These are phyloP conservation scores for Leptodontidium sp. DNA, from an alignment of 2,329 filamentous ascomycete genomes.

Conservation along the genomic window DNA sequence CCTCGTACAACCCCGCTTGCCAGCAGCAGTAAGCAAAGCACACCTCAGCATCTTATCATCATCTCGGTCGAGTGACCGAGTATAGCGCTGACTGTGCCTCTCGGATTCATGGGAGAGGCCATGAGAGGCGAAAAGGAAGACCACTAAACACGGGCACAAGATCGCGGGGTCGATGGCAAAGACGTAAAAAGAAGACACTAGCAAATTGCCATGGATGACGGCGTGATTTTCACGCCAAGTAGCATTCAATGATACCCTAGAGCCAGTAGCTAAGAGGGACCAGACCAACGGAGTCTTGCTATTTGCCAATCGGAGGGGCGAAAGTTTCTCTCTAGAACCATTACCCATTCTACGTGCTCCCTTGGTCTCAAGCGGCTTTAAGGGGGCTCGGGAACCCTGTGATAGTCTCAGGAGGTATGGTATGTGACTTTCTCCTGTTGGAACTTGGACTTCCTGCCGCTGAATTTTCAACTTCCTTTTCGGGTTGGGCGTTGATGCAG, in stretches of 20 bases:
- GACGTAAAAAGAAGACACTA: background rate
- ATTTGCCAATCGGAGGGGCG: slow-evolving; percentile 18
- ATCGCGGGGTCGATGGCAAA: slow-evolving; percentile 14
- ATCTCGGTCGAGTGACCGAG: slow-evolving; percentile 24
- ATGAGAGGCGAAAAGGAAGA: background rate
- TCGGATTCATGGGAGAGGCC: background rate
- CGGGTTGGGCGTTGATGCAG: slow-evolving; percentile 11
- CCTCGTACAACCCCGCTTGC: slow-evolving; percentile 15
- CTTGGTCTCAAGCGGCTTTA: background rate
- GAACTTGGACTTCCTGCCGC: slow-evolving; percentile 6
- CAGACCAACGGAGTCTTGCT: slow-evolving; percentile 4
- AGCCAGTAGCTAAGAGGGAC: slow-evolving; percentile 2
- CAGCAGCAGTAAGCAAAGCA: background rate
- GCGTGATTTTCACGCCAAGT: slow-evolving; percentile 1
- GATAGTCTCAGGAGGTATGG: background rate
- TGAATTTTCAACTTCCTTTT: slow-evolving; percentile 2
- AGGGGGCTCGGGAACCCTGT: background rate
- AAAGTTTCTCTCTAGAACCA: slow-evolving; percentile 5
- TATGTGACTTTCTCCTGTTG: background rate
- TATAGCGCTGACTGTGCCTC: slow-evolving; percentile 25
- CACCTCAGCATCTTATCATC: background rate
- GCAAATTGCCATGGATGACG: slow-evolving; percentile 11
- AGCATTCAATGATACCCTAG: background rate
- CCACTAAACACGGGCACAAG: background rate
- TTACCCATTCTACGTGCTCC: background rate